Evolutionary conservation across 2,329 filamentous ascomycete species (phyloP).

Genomic region (Botryotinia narcissicola): DNA sequence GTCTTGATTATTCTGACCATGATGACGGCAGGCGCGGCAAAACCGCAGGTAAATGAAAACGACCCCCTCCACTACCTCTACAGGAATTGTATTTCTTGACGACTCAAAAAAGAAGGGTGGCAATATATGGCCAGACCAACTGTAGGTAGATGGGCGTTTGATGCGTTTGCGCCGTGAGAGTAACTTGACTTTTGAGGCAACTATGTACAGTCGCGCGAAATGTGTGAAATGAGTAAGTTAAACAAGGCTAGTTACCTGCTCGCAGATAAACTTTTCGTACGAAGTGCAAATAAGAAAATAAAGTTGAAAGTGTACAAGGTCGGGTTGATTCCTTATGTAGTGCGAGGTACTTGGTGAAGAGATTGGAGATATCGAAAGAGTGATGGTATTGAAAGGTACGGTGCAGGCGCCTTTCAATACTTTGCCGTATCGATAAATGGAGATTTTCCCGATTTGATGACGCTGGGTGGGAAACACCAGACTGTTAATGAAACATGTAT

Average conservation of each 20-base stretch:
- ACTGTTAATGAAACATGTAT: slow-evolving; percentile 21
- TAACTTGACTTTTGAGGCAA: slow-evolving; percentile 16
- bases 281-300: neutral
- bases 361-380: slow-evolving; percentile 31
- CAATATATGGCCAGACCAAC: slow-evolving; percentile 37
- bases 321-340: slow-evolving; percentile 7
- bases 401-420: slow-evolving; percentile 40
- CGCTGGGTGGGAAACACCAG: slow-evolving; percentile 29
- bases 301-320: slow-evolving; percentile 15
- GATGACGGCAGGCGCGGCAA: slow-evolving; percentile 55
- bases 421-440: slow-evolving; percentile 13
- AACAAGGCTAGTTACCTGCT: slow-evolving; percentile 20
- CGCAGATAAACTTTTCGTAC: slow-evolving; percentile 13
- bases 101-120: slow-evolving; percentile 39
- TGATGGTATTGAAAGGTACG: slow-evolving; percentile 32
- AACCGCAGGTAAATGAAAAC: slow-evolving; percentile 46
- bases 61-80: slow-evolving; percentile 52
- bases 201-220: slow-evolving; percentile 22
- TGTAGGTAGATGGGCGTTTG: slow-evolving; percentile 18
- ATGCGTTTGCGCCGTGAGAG: slow-evolving; percentile 20
- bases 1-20: slow-evolving; percentile 69
- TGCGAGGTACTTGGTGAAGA: slow-evolving; percentile 20
- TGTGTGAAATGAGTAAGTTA: slow-evolving; percentile 23
- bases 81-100: slow-evolving; percentile 31
- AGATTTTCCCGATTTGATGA: neutral